These are phyloP conservation scores for Aspergillus sergii DNA, from an alignment of 2,329 filamentous ascomycete species.

Conservation along the genomic window DNA sequence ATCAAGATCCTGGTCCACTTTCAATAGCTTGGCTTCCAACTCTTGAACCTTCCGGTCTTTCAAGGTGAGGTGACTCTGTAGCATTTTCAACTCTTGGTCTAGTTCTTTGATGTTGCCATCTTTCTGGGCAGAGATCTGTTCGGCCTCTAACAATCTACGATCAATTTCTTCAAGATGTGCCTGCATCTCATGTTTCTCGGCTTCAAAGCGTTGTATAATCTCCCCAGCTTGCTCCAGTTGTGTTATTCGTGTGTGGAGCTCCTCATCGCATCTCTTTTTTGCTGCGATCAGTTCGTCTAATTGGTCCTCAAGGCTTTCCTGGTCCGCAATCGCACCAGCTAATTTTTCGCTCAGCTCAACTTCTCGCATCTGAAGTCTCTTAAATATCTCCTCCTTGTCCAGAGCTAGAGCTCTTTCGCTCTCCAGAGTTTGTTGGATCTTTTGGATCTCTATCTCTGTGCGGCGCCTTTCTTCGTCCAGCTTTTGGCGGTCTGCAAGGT, in stretches of 20 bases:
- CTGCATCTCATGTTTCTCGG: constrained; percentile 77
- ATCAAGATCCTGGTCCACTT: constrained; percentile 85
- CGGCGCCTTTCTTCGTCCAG: constrained; percentile 90
- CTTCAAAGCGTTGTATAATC: constrained; percentile 82
- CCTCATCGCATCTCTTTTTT: constrained; percentile 84
- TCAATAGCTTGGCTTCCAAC: constrained; percentile 78
- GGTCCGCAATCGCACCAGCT: constrained; percentile 86
- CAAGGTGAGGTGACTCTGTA: constrained; percentile 83
- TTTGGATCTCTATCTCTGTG: constrained; percentile 81
- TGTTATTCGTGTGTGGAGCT: constrained; percentile 74
- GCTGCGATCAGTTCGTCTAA: constrained; percentile 84
- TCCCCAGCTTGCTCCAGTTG: constrained; percentile 90
- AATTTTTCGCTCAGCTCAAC: constrained; percentile 91
- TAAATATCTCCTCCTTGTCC: constrained; percentile 99
- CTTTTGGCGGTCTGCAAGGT: constrained; percentile 72
- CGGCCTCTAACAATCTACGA: constrained; percentile 68
- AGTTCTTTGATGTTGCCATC: constrained; percentile 76
- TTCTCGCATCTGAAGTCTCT: constrained; percentile 89
- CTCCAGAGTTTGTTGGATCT: constrained; percentile 90
- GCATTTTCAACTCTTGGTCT: constrained; percentile 82
- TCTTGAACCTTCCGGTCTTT: constrained; percentile 91
- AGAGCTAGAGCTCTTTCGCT: constrained; percentile 93
- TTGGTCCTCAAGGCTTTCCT: constrained; percentile 91
- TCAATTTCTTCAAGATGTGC: constrained; percentile 71
- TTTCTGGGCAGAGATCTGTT: constrained; percentile 70